These are phyloP conservation scores for Saccharomycopsis amapae DNA, from an alignment of 805 yeast genomes.

Conservation along the genomic window DNA sequence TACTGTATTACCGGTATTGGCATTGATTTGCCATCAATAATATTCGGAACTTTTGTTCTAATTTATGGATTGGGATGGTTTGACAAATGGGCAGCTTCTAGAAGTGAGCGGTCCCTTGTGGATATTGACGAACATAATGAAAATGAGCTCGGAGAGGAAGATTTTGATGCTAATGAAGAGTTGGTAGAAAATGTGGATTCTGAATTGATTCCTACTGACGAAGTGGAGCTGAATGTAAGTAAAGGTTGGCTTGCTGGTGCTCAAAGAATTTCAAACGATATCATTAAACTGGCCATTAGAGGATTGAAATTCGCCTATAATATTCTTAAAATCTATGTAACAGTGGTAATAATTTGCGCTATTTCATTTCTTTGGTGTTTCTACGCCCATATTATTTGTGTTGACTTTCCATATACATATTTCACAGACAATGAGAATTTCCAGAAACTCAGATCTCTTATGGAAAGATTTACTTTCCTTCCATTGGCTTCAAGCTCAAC, in stretches of 20 bases:
- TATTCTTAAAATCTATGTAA: neutral
- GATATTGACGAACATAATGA: slow-evolving; percentile 1
- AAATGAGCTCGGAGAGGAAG: neutral
- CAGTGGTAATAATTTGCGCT: neutral
- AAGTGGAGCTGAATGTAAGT: no score
- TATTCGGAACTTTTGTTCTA: slow-evolving; percentile 24
- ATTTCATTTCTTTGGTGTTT: neutral
- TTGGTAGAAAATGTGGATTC: slow-evolving; percentile 2
- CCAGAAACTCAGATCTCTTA: neutral
- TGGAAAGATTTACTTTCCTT: neutral
- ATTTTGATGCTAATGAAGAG: neutral
- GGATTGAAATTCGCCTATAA: neutral
- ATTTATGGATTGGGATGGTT: slow-evolving; percentile 18
- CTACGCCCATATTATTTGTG: slow-evolving; percentile 4
- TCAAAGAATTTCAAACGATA: no score
- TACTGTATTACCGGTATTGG: slow-evolving; percentile 15
- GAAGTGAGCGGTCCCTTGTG: no score
- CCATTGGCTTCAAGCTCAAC: no score
- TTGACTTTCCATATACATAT: neutral
- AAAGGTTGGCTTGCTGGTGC: no score
- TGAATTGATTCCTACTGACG: no score
- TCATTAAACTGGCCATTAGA: no score
- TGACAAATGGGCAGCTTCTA: slow-evolving; percentile 21
- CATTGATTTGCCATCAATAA: slow-evolving; percentile 16
- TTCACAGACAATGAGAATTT: neutral